These are phyloP conservation scores for Tuber umbilicatum DNA, from an alignment of 495 filamentous ascomycete species.

Conservation along the genomic window DNA sequence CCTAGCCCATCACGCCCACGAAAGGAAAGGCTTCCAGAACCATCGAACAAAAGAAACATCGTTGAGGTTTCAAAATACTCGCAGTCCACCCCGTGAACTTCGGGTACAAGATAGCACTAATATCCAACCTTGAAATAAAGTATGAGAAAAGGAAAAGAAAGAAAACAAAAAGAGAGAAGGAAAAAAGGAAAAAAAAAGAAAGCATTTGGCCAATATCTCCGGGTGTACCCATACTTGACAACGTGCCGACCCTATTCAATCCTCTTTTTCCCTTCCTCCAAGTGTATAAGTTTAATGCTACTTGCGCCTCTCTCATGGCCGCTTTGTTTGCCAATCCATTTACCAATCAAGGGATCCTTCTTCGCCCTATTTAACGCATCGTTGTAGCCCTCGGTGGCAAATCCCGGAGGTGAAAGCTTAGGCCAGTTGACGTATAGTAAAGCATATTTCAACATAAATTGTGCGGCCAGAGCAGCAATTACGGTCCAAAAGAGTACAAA, in stretches of 20 bases:
- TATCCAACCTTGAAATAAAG: background rate
- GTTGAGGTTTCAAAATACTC: background rate
- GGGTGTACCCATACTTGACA: background rate
- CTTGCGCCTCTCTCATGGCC: constrained; percentile 51
- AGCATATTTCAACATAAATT: constrained; percentile 73
- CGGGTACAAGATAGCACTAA: background rate
- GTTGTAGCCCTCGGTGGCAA: constrained; percentile 76
- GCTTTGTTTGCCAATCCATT: constrained; percentile 65
- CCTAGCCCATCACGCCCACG: background rate
- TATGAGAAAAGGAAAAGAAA: background rate
- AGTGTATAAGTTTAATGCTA: constrained; percentile 65
- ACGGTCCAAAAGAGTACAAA: constrained; percentile 69
- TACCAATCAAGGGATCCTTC: constrained; percentile 69
- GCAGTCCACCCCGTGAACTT: background rate
- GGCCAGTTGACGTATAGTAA: constrained; percentile 98
- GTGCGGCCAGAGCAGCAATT: constrained; percentile 59
- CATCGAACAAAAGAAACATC: background rate
- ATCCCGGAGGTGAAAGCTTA: constrained; percentile 78
- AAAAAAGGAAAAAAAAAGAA: background rate
- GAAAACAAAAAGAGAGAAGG: background rate
- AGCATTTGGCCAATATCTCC: background rate
- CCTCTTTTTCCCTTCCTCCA: constrained; percentile 96
- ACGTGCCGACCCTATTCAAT: constrained; percentile 55
- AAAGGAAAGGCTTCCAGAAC: constrained; percentile 6
- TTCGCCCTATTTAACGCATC: constrained; percentile 71